phyloP scores from a whole-genome alignment of 495 filamentous ascomycete species.

The Podospora conica region DNA sequence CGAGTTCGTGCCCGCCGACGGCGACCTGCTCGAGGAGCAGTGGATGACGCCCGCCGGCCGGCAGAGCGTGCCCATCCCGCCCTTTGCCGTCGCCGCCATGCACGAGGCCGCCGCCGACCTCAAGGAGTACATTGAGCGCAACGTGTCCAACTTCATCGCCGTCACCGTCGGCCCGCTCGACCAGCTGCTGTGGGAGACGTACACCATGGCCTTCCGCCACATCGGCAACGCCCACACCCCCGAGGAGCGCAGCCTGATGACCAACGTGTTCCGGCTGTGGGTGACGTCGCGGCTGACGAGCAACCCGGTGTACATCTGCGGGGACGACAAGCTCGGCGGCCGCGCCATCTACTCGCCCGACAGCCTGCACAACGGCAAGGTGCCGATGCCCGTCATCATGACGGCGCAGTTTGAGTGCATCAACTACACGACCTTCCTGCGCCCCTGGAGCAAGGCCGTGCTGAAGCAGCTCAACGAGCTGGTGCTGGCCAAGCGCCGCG shows the following conservation, averaged over 20 bases:
- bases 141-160: constrained; percentile 14
- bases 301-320: constrained; percentile 22
- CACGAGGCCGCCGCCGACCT: constrained; percentile 14
- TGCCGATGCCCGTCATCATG: constrained; percentile 24
- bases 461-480: constrained; percentile 26
- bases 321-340: constrained; percentile 20
- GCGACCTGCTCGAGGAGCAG: constrained; percentile 20
- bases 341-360: constrained; percentile 8
- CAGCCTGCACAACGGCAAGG: constrained; percentile 11
- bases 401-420: constrained; percentile 28
- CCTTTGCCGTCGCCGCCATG: constrained; percentile 23
- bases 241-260: constrained; percentile 18
- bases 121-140: constrained; percentile 21
- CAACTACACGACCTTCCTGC: constrained; percentile 22
- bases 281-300: constrained; percentile 22
- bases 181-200: constrained; percentile 22
- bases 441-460: constrained; percentile 23
- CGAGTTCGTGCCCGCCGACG: constrained; percentile 20
- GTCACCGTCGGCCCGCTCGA: constrained; percentile 14
- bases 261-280: constrained; percentile 25
- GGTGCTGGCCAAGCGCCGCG: constrained; percentile 22
- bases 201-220: constrained; percentile 20
- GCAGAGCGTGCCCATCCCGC: constrained; percentile 12
- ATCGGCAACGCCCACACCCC: constrained; percentile 18
- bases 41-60: constrained; percentile 15